Conservation (phyloP, 176 grass and related monocot species). For the Poa annua region DNA sequence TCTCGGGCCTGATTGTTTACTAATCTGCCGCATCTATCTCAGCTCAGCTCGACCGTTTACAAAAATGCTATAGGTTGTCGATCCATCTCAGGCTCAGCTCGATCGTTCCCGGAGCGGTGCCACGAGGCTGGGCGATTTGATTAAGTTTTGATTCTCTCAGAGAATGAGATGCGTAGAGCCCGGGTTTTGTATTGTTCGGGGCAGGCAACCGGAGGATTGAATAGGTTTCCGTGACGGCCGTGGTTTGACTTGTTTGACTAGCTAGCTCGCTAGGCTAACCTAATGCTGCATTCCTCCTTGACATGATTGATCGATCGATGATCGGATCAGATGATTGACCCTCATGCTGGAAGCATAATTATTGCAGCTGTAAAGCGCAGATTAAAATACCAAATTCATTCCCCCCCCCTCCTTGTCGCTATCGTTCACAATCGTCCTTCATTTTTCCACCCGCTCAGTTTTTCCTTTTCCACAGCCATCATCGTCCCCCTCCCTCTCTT, state of each 20-base stretch:
- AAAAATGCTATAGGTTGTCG: conserved; percentile 8
- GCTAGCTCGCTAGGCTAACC: neutral
- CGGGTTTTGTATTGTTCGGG: conserved; percentile 46
- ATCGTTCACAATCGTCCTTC: too few relatives aligned
- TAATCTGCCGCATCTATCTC: conserved; percentile 25
- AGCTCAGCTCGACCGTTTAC: neutral
- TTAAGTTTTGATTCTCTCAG: conserved; percentile 37
- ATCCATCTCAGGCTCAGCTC: conserved; percentile 27
- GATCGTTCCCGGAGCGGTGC: neutral
- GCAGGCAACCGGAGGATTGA: conserved; percentile 33
- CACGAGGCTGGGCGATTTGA: neutral
- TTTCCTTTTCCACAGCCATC: too few relatives aligned
- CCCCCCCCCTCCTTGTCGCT: too few relatives aligned
- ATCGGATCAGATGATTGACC: conserved; percentile 33
- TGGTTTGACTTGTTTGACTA: conserved; percentile 64
- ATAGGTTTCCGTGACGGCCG: conserved; percentile 50
- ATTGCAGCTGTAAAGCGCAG: neutral
- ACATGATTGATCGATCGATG: conserved; percentile 1
- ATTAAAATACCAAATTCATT: neutral
- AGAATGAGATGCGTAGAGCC: conserved; percentile 23
- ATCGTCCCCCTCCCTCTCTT: too few relatives aligned
- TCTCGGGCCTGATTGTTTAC: neutral
- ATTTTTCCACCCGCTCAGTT: too few relatives aligned
- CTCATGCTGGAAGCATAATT: neutral
- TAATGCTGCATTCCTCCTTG: neutral